Evolutionary conservation across 106 monocot genomes (phyloP).

Genomic region (Vanilla planifolia): DNA sequence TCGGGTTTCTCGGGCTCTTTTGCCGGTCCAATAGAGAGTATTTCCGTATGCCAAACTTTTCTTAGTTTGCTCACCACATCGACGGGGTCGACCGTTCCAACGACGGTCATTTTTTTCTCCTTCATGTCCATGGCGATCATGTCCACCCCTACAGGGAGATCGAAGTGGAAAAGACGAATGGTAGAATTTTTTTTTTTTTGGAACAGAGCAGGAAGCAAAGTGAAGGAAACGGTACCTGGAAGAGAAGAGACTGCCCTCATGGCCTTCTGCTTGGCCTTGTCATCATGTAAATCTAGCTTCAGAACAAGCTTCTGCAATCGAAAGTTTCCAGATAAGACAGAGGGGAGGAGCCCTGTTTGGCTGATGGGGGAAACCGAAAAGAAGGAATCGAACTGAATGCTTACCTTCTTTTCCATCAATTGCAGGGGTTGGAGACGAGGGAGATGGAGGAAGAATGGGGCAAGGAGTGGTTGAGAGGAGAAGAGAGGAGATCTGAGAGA

Average conservation of each 20-base stretch:
- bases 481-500: background rate
- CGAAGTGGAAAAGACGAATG: background rate
- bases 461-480: background rate
- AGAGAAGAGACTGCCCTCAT: constrained; percentile 34
- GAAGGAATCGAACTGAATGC: background rate
- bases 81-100: constrained; percentile 29
- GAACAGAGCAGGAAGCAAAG: background rate
- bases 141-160: constrained; percentile 21
- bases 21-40: constrained; percentile 22
- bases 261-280: constrained; percentile 50
- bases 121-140: constrained; percentile 29
- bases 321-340: background rate
- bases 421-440: background rate
- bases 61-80: constrained; percentile 25
- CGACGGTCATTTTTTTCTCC: constrained; percentile 26
- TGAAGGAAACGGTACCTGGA: constrained; percentile 15
- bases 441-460: background rate
- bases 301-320: constrained; percentile 40
- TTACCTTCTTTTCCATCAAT: constrained; percentile 21
- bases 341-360: background rate
- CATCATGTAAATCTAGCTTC: constrained; percentile 41
- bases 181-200: background rate
- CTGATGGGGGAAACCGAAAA: no score
- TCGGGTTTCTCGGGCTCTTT: constrained; percentile 36
- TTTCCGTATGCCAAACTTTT: constrained; percentile 18